phyloP scores from a whole-genome alignment of 2,329 filamentous ascomycete species.

The Thielaviopsis populi region DNA sequence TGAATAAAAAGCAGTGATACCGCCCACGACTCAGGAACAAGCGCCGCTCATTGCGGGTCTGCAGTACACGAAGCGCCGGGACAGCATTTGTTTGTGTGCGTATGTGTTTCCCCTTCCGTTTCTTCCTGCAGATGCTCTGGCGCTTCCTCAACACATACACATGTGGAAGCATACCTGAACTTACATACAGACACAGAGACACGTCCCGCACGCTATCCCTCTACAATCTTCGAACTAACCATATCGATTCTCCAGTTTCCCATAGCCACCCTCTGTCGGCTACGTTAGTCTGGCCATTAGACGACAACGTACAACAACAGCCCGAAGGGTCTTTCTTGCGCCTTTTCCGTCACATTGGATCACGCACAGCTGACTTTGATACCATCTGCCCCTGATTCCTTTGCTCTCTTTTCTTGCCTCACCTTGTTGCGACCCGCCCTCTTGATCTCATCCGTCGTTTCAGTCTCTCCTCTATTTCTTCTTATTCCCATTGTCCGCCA shows the following conservation, averaged over 20 bases:
- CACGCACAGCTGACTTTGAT: not conserved
- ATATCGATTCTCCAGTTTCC: too few species aligned
- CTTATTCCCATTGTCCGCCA: not conserved
- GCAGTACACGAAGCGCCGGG: slow-evolving; percentile 3
- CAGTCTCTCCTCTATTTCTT: not conserved
- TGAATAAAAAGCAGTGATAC: not conserved
- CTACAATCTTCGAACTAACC: not conserved
- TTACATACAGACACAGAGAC: not conserved
- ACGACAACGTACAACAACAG: not conserved
- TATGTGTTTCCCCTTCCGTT: not conserved
- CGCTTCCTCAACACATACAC: not conserved
- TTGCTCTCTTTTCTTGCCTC: not conserved
- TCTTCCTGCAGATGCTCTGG: not conserved
- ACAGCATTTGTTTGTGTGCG: not conserved
- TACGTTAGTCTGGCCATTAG: not conserved
- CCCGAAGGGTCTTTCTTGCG: not conserved
- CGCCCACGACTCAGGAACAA: not conserved
- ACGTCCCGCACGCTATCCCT: not conserved
- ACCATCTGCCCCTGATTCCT: not conserved
- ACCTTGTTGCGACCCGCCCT: not conserved
- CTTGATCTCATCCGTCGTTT: not conserved
- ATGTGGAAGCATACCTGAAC: not conserved
- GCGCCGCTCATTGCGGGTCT: not conserved
- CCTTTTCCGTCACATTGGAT: not conserved
- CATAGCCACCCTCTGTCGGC: not conserved